A percentile compares a stretch with the other conserved stretches of the same genome.
Conservation (phyloP, 2,329 filamentous ascomycete species). For the Arachnomyces sp. region DNA sequence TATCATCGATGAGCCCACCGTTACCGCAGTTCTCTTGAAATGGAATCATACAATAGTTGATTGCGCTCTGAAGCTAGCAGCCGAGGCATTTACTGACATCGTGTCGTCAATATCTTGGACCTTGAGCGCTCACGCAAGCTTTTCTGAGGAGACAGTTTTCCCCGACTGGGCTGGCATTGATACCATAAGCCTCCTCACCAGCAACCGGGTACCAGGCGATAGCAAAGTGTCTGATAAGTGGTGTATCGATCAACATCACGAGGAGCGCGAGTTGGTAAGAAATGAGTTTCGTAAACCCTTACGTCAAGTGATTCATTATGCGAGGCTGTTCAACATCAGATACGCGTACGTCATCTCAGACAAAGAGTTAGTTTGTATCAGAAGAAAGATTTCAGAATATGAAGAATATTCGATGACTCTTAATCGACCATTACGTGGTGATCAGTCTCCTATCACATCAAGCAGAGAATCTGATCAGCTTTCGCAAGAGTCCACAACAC, state of each 20-base stretch:
- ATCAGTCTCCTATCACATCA: constrained; percentile 1
- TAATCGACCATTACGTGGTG: background rate
- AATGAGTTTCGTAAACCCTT: constrained; percentile 4
- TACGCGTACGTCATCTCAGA: constrained; percentile 7
- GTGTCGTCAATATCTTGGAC: constrained; percentile 1
- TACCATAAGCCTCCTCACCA: background rate
- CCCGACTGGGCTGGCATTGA: constrained; percentile 6
- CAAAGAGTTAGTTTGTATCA: constrained; percentile 3
- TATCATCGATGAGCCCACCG: constrained; percentile 4
- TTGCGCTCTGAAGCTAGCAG: background rate
- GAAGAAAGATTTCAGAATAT: constrained; percentile 3
- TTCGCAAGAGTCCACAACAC: background rate
- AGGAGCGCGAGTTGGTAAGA: no score
- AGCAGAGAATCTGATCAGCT: background rate
- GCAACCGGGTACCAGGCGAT: constrained; percentile 3
- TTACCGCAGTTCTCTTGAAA: constrained; percentile 2
- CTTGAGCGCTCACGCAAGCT: background rate
- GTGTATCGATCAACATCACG: background rate
- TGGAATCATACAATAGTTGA: constrained; percentile 6
- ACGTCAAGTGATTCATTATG: constrained; percentile 5
- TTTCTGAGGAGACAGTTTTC: background rate
- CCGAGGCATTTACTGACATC: background rate
- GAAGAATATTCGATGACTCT: constrained; percentile 1
- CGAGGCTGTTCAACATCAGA: constrained; percentile 1
- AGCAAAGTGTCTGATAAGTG: constrained; percentile 6